Evolutionary conservation across 2,329 filamentous ascomycete species (phyloP), one percentile per base, ranked within the genome.

Genomic region (Plectosphaerella sp.): DNA sequence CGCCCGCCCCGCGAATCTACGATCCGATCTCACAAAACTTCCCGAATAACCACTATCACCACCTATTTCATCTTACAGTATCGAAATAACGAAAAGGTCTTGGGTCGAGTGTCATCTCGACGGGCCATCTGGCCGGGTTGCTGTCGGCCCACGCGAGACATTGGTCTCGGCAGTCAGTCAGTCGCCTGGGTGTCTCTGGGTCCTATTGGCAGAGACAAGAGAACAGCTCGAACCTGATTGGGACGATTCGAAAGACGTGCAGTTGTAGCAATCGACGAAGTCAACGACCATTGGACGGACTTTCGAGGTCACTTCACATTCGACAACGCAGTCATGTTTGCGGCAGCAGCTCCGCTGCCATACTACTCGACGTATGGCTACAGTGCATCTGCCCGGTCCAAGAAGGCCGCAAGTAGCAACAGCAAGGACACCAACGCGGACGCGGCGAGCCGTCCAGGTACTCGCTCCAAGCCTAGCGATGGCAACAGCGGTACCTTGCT

Each of bases 401-500:
- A 39, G 37, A 39, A 52, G 28, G 48, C 45, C 18, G 49, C 37
- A 35, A 48, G 45, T 16, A 52, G 36, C 48, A 47, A 24, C 41
- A 49, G 52, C 45, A 58, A 59, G 52, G 56, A 57, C 48, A 37
- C 42, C 33, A 20, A 43, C 12, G 11, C 41, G 5, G 16, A 16
- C 16, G 10, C 41, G 41, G 16, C 41, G 18, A 43, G 41, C 16
- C 41, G 41, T 18, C 41, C 41, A 7, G 18, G 16, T 8, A 43
- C 41, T 47, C 51, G 15, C 46, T 51, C 50, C 54, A 16, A 43
- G 7, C n/a, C 41, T n/a, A 18, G 41, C 16, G 41, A 43, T 18
- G 41, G 41, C 10, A 20, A 43, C 10, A 14, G 10, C 10, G 37
- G 69, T 54, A 75, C 79, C 53, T 70, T 80, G 50, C 66, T 86